These are phyloP conservation scores for Scleromitrula shiraiana DNA, from an alignment of 2,329 filamentous ascomycete genomes.

Conservation along the genomic window DNA sequence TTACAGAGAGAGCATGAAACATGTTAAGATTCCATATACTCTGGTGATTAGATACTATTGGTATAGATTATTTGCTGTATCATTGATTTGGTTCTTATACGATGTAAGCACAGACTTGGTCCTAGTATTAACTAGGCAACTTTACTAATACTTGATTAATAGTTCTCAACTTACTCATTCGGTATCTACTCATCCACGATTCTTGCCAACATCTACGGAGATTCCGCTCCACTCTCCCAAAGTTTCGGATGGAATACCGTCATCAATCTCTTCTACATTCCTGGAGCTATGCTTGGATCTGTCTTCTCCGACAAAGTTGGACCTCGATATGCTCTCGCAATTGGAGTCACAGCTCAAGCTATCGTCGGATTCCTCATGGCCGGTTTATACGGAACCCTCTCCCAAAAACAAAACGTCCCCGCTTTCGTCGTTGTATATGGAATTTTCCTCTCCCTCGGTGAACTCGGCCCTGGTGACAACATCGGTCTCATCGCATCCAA, in stretches of 20 bases:
- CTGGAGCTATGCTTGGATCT: conserved; percentile 70
- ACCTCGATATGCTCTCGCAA: conserved; percentile 63
- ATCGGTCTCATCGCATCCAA: conserved; percentile 83
- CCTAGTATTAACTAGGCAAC: neutral
- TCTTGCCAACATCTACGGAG: conserved; percentile 54
- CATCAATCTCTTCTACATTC: conserved; percentile 83
- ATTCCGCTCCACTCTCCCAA: conserved; percentile 57
- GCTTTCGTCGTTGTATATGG: conserved; percentile 75
- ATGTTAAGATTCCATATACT: conserved; percentile 45
- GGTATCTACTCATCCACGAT: conserved; percentile 77
- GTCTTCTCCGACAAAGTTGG: conserved; percentile 72
- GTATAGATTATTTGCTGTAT: conserved; percentile 60
- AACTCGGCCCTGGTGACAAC: conserved; percentile 83
- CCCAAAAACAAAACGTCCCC: conserved; percentile 56
- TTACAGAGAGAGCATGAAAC: conserved; percentile 29
- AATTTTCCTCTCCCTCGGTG: conserved; percentile 69
- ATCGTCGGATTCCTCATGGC: conserved; percentile 85
- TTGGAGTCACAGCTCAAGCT: conserved; percentile 65
- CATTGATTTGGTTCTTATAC: conserved; percentile 78
- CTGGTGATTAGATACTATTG: conserved; percentile 62
- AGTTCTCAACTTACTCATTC: conserved; percentile 79
- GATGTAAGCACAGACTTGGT: conserved; percentile 54
- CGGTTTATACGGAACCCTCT: conserved; percentile 65
- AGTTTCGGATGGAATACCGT: conserved; percentile 83
- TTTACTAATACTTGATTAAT: conserved; percentile 13